Evolutionary conservation across 2,329 filamentous ascomycete genomes (phyloP).

Genomic region (Arthrocladium fulminans): DNA sequence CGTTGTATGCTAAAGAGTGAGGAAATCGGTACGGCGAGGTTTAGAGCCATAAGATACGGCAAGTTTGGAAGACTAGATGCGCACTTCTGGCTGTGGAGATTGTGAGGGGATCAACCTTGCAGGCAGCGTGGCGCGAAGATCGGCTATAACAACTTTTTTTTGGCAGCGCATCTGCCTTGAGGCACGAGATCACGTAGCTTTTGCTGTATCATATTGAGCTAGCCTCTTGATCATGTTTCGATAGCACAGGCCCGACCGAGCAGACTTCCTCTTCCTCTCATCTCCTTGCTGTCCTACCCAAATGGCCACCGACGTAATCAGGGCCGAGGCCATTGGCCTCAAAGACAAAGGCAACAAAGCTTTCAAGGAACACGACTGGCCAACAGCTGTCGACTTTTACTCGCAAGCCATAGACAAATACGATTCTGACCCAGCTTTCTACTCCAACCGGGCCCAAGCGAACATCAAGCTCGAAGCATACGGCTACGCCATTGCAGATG

Average conservation of each 20-base stretch:
- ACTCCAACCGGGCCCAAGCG: conserved; percentile 85
- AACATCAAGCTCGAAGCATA: conserved; percentile 94
- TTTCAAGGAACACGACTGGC: conserved; percentile 82
- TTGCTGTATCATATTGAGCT: neutral
- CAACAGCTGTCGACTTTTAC: conserved; percentile 71
- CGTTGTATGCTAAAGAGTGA: no score
- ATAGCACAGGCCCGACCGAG: conserved; percentile 1
- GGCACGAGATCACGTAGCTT: neutral
- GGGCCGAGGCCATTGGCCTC: conserved; percentile 66
- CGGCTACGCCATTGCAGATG: conserved; percentile 84
- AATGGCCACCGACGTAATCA: conserved; percentile 35
- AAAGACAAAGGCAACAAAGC: conserved; percentile 95
- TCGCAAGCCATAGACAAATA: conserved; percentile 78
- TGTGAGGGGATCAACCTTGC: no score
- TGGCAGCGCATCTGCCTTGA: neutral
- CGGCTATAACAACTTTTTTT: neutral
- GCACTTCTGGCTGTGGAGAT: no score
- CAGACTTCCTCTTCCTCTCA: conserved; percentile 13
- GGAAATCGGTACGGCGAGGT: no score
- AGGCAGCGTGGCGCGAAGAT: neutral
- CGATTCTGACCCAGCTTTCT: conserved; percentile 78
- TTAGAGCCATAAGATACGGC: no score
- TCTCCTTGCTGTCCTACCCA: conserved; percentile 4
- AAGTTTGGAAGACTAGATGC: no score
- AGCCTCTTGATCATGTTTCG: conserved; percentile 3